Base-by-base conservation (phyloP, 257 asterid species). In the Cinchona pubescens region DNA sequence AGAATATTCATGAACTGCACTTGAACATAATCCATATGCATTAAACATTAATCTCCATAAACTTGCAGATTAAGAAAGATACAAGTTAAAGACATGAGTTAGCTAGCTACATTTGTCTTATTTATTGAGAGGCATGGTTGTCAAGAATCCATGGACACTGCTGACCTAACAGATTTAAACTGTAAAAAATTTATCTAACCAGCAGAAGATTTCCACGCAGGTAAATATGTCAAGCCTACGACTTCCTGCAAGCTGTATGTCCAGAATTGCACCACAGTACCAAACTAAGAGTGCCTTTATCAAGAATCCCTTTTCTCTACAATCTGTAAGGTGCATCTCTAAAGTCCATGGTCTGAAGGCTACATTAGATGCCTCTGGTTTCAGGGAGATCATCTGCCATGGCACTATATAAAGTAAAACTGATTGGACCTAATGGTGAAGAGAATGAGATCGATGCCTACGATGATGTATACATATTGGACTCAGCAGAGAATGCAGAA, bases 331-430 rank as follows among this genome's bases (percentile, higher is more conserved):
- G 23, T 27, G 37, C 35, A 67, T 71, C 16, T 77, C 61, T 37
- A 71, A 25, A 59, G 42, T 48, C 32, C 64, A 62, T 55, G 81
- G 77, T 25, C 53, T 77, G 67, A 71, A 77, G 25, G 14, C 58
- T 62, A 63, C 25, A 3, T 12, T n/a, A n/a, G n/a, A 49, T 75
- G 56, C 59, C 61, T 66, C 56, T 35, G 40, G 73, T 38, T 77
- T 77, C 66, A 48, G 49, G 25, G 66, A n/a, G n/a, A n/a, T n/a
- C 32, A 61, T 59, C 73, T 16, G 63, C 77, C 1, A 77, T 77
- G 81, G 81, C 81, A 34, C 23, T 65, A 4, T 71, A 77, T 70
- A 71, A 77, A 51, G 60, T 77, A 34, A 77, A 77, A 45, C 29
- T 77, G 25, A 63, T 77, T 43, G 70, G 67, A 13, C 81, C 81